A percentile compares a stretch with the other conserved stretches of the same genome.
Conservation (phyloP, 768 basidiomycete species). For the Coprinopsis marcescibilis region DNA sequence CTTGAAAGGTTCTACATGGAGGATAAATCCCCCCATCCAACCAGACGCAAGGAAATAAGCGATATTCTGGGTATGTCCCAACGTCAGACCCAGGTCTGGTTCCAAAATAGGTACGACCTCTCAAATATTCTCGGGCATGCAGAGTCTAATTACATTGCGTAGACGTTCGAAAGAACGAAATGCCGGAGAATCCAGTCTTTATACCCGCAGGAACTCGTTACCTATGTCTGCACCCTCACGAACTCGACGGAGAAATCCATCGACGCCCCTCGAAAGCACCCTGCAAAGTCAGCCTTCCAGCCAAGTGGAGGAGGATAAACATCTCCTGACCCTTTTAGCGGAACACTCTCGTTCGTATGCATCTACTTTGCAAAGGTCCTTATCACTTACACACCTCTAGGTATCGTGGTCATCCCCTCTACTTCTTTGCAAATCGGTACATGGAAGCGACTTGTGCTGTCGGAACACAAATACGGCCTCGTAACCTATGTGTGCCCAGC, state of each 20-base stretch:
- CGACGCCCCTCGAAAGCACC: too few species aligned
- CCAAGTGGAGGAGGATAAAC: too few species aligned
- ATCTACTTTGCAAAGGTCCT: too few species aligned
- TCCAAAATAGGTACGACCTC: conserved; percentile 64
- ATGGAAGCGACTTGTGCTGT: conserved; percentile 69
- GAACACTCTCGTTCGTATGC: neutral
- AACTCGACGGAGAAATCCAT: too few species aligned
- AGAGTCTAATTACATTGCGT: neutral
- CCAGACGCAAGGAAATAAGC: conserved; percentile 67
- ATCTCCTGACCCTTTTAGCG: too few species aligned
- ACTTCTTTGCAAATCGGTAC: conserved; percentile 68
- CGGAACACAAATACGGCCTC: conserved; percentile 53
- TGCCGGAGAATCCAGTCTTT: too few species aligned
- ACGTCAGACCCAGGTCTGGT: conserved; percentile 88
- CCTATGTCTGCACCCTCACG: too few species aligned
- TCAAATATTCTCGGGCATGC: neutral
- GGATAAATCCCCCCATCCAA: conserved; percentile 70
- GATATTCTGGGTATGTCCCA: conserved; percentile 75
- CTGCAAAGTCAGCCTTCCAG: too few species aligned
- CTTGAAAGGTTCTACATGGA: conserved; percentile 64
- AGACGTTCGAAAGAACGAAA: too few species aligned
- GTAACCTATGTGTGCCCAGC: conserved; percentile 70
- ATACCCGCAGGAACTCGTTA: too few species aligned
- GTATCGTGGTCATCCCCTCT: conserved; percentile 72
- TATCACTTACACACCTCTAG: too few species aligned